Base-by-base conservation (phyloP, 176 grass and related monocot species). In the Lolium perenne region DNA sequence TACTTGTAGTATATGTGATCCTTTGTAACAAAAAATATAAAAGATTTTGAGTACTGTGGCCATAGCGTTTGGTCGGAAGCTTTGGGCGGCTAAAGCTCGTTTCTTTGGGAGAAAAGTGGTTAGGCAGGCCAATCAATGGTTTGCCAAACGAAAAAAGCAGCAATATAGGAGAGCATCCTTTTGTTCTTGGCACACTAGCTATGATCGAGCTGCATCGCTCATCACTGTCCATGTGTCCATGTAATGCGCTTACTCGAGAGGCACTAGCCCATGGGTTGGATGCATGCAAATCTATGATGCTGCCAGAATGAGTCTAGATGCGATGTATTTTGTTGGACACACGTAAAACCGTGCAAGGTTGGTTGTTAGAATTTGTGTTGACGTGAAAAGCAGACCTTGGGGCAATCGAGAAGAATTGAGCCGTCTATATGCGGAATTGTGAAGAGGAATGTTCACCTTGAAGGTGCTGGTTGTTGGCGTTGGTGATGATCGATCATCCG, bases 171-270 rank as follows among this genome's bases (percentile, higher is more conserved):
- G 58, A 72, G 57, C 6, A 69, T 29, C 23, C 49, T 76, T 59
- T 76, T 76, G 73, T 76, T 77, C 88, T 10, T 69, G 78, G 41
- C 51, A 70, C 59, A 59, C 41, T 54, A 78, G 43, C 77, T 58
- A 38, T 29, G 13, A 35, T 61, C 8, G 10, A 49, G 70, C 70
- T 14, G 69, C 69, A 74, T 74, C 12, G 45, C 25, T 35, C 60
- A 50, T 84, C 50, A 53, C 71, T 89, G 71, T 76, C 71, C 26
- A 58, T 12, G 51, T 16, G 61, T 79, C 84, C 77, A 77, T 51
- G 17, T 92, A 80, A 80, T 89, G 90, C 90, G 83, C 86, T 82
- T 86, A 92, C 85, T 51, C 81, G 82, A 77, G 9, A 38, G 62
- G 74, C 89, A 90, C 80, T 86, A 71, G 32, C 67, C 12, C 29